A percentile compares a stretch with the other conserved stretches of the same genome.
Evolutionary conservation across 352 stramenopile species (phyloP).

Genomic region (Phytophthora citrophthora): DNA sequence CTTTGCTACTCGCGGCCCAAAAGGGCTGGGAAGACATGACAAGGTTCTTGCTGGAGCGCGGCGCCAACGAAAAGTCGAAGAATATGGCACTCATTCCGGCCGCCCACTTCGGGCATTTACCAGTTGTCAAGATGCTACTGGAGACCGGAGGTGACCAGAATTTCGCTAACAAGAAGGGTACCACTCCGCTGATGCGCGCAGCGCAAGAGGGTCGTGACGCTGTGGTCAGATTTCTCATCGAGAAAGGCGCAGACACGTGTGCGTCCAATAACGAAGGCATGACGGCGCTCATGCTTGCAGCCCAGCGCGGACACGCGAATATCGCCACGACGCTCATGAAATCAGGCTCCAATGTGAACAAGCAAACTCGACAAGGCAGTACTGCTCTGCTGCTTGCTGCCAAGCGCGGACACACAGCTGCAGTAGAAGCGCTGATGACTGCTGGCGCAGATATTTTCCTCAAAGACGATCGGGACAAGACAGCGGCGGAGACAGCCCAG

Average conservation of each 20-base stretch:
- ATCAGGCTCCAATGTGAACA: conserved; percentile 87
- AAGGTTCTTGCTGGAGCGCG: conserved; percentile 67
- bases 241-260: conserved; percentile 69
- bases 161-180: conserved; percentile 89
- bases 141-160: conserved; percentile 76
- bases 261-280: conserved; percentile 89
- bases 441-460: conserved; percentile 87
- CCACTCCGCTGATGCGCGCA: conserved; percentile 85
- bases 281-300: conserved; percentile 87
- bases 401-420: conserved; percentile 81
- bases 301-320: conserved; percentile 79
- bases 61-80: conserved; percentile 82
- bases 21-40: conserved; percentile 81
- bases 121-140: conserved; percentile 76
- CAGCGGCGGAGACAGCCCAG: conserved; percentile 80
- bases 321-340: conserved; percentile 86
- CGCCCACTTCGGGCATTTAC: conserved; percentile 83
- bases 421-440: conserved; percentile 81
- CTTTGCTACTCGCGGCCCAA: conserved; percentile 80
- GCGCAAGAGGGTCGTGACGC: conserved; percentile 83
- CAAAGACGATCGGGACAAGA: conserved; percentile 90
- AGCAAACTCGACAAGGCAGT: conserved; percentile 86
- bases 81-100: conserved; percentile 88
- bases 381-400: conserved; percentile 84
- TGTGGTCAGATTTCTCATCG: conserved; percentile 83